Conservation (phyloP, 225 moss, liverwort and hornwort genomes). For the Ulota crispa region DNA sequence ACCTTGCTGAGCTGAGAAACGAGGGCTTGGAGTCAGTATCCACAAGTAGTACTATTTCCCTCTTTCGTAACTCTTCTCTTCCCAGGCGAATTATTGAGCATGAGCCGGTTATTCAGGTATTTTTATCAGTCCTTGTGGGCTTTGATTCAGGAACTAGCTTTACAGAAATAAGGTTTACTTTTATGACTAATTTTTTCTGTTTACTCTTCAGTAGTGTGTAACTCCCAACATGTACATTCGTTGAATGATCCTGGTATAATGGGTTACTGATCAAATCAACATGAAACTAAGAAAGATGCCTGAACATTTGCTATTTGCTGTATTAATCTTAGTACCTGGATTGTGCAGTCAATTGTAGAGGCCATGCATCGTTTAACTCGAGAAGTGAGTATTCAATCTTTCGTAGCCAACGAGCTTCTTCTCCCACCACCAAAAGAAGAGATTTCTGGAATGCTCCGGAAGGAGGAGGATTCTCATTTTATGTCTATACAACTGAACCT, state of each 20-base stretch:
- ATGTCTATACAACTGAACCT: conserved; percentile 68
- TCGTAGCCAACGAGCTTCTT: conserved; percentile 61
- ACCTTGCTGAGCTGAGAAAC: conserved; percentile 49
- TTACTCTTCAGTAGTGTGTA: not conserved
- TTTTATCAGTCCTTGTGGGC: not conserved
- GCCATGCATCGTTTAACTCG: conserved; percentile 53
- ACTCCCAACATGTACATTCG: not conserved
- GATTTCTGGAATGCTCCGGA: conserved; percentile 48
- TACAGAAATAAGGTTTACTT: not conserved
- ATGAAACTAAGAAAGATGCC: not conserved
- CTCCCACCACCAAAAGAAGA: conserved; percentile 58
- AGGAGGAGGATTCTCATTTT: conserved; percentile 52
- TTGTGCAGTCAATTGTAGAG: conserved; percentile 57
- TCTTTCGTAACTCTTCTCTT: conserved; percentile 58
- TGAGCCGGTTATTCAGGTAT: conserved; percentile 66
- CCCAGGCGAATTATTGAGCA: conserved; percentile 53
- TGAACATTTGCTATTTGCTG: not conserved
- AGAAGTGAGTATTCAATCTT: conserved; percentile 54
- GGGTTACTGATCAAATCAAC: not conserved
- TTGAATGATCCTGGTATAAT: not conserved
- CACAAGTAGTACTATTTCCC: conserved; percentile 53
- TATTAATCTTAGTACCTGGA: not conserved
- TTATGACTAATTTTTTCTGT: not conserved
- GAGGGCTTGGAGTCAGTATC: conserved; percentile 50
- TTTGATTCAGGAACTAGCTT: not conserved